phyloP scores from a whole-genome alignment of 345 rosid species.

The Sisymbrium altissimum region DNA sequence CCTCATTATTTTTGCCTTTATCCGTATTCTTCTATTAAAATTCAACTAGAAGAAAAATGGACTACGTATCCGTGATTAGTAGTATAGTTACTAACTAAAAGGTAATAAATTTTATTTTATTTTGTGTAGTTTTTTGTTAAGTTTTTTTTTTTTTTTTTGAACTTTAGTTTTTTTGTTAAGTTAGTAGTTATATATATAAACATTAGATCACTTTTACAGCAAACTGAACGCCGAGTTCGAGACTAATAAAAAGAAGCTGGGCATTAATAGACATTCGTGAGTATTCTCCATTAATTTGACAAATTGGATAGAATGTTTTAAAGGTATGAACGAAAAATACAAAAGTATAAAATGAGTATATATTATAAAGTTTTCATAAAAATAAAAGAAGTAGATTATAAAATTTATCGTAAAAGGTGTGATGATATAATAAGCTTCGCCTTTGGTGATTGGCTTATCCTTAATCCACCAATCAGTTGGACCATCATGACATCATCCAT shows the following conservation, averaged over 20 bases:
- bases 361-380: not conserved
- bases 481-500: conserved; percentile 28
- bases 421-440: conserved; percentile 1
- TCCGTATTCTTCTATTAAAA: not conserved
- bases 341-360: not conserved
- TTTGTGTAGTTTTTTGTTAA: not conserved
- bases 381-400: not conserved
- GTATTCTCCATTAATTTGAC: not conserved
- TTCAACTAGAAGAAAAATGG: not conserved
- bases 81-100: not conserved
- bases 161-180: not conserved
- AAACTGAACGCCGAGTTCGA: not conserved
- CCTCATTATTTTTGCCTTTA: conserved; percentile 24
- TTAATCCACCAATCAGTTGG: conserved; percentile 29
- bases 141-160: too few species aligned
- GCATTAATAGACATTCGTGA: not conserved
- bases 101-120: not conserved
- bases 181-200: not conserved
- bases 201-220: not conserved
- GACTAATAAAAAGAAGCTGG: not conserved
- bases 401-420: conserved; percentile 23
- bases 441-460: conserved; percentile 37
- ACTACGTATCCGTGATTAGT: conserved; percentile 7
- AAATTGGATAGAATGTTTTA: conserved; percentile 5
- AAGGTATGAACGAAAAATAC: not conserved